A percentile compares a stretch with the other conserved stretches of the same genome.
phyloP scores from a whole-genome alignment of 345 rosid genomes.

The Eucalyptus regnans region DNA sequence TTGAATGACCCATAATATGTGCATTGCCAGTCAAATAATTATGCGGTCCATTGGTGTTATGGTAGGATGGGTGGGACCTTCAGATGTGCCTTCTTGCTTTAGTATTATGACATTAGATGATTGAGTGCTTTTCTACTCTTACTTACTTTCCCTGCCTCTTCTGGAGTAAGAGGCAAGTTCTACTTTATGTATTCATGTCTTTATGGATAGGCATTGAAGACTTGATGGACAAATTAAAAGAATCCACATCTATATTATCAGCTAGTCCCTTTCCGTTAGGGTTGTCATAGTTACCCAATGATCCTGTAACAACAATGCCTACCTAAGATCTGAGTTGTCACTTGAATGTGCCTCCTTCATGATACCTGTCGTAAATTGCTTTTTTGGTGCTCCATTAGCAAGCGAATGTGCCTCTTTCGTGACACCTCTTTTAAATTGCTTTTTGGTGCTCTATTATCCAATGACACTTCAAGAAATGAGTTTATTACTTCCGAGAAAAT shows the following conservation, averaged over 20 bases:
- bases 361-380: neutral
- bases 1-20: neutral
- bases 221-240: neutral
- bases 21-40: neutral
- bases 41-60: neutral
- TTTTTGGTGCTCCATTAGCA: neutral
- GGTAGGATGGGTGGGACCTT: neutral
- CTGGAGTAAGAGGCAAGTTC: neutral
- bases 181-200: neutral
- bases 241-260: neutral
- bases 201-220: neutral
- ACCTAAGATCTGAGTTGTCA: neutral
- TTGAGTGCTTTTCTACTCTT: neutral
- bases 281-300: neutral
- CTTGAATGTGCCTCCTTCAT: neutral
- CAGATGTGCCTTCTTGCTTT: neutral
- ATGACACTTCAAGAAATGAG: neutral
- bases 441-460: neutral
- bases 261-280: neutral
- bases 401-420: neutral
- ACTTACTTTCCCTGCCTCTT: neutral
- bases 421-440: neutral
- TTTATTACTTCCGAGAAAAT: neutral
- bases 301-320: neutral
- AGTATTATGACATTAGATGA: neutral